phyloP scores from a whole-genome alignment of 305 asterid genomes.

The Petunia hybrid region DNA sequence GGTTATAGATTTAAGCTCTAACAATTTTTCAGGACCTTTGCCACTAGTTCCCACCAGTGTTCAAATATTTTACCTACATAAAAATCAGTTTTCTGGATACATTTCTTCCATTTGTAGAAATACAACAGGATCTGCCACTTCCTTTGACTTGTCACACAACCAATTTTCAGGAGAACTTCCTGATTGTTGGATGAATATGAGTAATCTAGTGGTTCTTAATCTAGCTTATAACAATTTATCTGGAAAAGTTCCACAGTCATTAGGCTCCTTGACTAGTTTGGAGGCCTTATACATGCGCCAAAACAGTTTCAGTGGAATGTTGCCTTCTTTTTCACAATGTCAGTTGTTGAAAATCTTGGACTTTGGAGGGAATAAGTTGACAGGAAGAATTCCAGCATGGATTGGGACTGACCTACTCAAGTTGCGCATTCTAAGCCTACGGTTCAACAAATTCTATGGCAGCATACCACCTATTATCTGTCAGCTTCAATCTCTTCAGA shows the following conservation, averaged over 20 bases:
- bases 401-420: slow-evolving; percentile 39
- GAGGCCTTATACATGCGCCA: slow-evolving; percentile 54
- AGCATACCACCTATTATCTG: slow-evolving; percentile 40
- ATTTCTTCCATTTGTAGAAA: no score
- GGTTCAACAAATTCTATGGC: slow-evolving; percentile 49
- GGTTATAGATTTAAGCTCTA: slow-evolving; percentile 38
- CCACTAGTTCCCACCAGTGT: background rate
- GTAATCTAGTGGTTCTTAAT: slow-evolving; percentile 50
- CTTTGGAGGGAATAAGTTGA: no score
- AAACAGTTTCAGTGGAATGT: slow-evolving; percentile 40
- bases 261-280: slow-evolving; percentile 49
- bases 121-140: no score
- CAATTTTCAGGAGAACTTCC: slow-evolving; percentile 51
- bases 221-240: slow-evolving; percentile 49
- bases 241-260: slow-evolving; percentile 46
- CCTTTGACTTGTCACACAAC: background rate
- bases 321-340: no score
- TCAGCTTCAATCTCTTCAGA: slow-evolving; percentile 48
- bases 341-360: no score
- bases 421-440: slow-evolving; percentile 49
- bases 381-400: slow-evolving; percentile 45
- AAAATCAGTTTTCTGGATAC: slow-evolving; percentile 31
- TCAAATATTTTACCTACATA: slow-evolving; percentile 50
- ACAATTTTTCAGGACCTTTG: slow-evolving; percentile 52
- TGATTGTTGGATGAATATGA: slow-evolving; percentile 43